phyloP scores from a whole-genome alignment of 1,284 basidiomycete genomes.

The Cystobasidium slooffiae region DNA sequence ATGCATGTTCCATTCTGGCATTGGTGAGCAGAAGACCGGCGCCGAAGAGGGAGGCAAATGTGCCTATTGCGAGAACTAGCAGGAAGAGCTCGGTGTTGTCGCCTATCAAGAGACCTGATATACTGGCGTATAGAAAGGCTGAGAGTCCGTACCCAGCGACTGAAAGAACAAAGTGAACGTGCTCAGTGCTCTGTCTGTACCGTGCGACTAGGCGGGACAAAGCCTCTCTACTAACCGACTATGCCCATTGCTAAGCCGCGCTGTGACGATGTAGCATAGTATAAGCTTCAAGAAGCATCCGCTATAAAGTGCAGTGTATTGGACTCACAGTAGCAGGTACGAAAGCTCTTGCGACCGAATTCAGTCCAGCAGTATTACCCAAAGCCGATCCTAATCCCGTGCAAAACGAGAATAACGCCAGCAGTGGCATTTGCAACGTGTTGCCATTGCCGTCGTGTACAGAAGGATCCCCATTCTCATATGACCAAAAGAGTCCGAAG shows the following conservation, averaged over 20 bases:
- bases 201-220: background rate
- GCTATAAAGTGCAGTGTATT: background rate
- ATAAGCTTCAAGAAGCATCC: background rate
- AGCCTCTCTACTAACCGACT: slow-evolving; percentile 13
- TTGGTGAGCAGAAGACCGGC: slow-evolving; percentile 18
- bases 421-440: slow-evolving; percentile 2
- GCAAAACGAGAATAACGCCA: slow-evolving; percentile 29
- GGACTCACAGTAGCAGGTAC: slow-evolving; percentile 26
- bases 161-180: background rate
- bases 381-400: slow-evolving; percentile 35
- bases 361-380: slow-evolving; percentile 36
- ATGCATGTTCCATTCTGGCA: slow-evolving; percentile 8
- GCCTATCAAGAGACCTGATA: slow-evolving; percentile 32
- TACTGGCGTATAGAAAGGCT: slow-evolving; percentile 37
- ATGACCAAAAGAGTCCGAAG: slow-evolving; percentile 35
- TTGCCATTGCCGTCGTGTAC: background rate
- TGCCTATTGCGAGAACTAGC: slow-evolving; percentile 38
- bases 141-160: slow-evolving; percentile 30
- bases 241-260: slow-evolving; percentile 40
- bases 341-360: slow-evolving; percentile 36
- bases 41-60: slow-evolving; percentile 21
- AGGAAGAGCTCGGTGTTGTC: slow-evolving; percentile 43
- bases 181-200: background rate
- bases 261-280: background rate
- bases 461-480: slow-evolving; percentile 13